These are phyloP conservation scores for Exophiala xenobiotica DNA, from an alignment of 2,329 filamentous ascomycete species.

Conservation along the genomic window DNA sequence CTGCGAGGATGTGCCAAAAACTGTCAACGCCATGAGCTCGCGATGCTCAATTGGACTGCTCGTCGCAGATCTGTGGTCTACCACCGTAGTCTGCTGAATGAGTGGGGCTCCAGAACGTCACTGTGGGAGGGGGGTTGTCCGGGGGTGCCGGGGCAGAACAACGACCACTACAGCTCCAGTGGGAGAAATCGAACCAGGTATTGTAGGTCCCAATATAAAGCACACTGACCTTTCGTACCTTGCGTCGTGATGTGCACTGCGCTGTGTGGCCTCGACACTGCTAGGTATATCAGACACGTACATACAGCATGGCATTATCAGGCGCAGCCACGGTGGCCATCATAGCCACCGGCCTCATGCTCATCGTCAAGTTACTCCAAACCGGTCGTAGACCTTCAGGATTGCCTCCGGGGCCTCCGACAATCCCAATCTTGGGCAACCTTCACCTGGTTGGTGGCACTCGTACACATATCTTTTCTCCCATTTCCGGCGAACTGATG, in stretches of 20 bases:
- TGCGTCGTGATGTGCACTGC: not conserved
- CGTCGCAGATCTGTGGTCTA: too few species aligned
- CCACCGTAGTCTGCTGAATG: too few species aligned
- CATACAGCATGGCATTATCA: not conserved
- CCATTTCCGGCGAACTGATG: not conserved
- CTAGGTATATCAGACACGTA: not conserved
- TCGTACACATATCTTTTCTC: not conserved
- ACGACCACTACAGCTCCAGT: too few species aligned
- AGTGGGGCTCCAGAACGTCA: too few species aligned
- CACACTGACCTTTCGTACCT: too few species aligned
- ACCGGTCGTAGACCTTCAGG: conserved; percentile 9
- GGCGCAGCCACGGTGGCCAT: not conserved
- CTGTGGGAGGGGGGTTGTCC: too few species aligned
- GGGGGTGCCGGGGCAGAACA: too few species aligned
- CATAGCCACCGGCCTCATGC: not conserved
- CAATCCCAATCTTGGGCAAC: conserved; percentile 52
- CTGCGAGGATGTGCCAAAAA: too few species aligned
- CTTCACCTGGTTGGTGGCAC: conserved; percentile 40
- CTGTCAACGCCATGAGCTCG: too few species aligned
- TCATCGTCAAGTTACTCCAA: not conserved
- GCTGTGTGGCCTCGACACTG: not conserved
- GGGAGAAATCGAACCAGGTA: too few species aligned
- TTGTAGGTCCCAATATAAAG: not conserved
- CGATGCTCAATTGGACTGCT: too few species aligned
- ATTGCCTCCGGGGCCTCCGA: conserved; percentile 52